Base-by-base conservation (phyloP, 2,329 filamentous ascomycete genomes). In the Didymella pinodella region DNA sequence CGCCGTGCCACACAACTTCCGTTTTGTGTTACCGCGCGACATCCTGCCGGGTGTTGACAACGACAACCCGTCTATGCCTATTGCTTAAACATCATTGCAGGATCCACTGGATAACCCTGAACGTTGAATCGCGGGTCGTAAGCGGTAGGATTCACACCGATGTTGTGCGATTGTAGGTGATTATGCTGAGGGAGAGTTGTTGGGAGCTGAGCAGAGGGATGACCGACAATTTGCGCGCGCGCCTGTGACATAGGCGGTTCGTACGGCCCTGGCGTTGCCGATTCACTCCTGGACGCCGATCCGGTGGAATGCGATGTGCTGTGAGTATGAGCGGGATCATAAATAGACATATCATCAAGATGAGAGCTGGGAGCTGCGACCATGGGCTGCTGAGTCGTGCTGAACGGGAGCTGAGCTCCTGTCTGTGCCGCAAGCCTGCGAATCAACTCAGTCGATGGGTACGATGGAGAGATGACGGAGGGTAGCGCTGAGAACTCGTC, bases 361-460 rank as follows among this genome's bases (percentile, higher is more conserved):
- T 73, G 73, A 43, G 70, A 71, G 41, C 69, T 67, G 11, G 74
- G 65, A 16, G 69, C 66, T 31, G 71, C 58, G 14, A 75, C 64
- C 50, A 75, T 67, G 41, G 73, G 64, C 52, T 73, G 70, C 48
- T 74, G 73, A 18, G 71, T 62, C 20, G 69, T 68, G 53, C 64
- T 70, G 65, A 74, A 75, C 3, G 73, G 74, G 7, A 75, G 65
- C 58, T 75, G 72, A 38, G 73, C 72, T 41, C 72, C 73, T 40
- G 71, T 75, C 57, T 76, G 74, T 48, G 72, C 72, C 7, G 72
- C 72, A 43, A 76, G 66, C 55, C 73, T 72, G 28, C 74, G 73
- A 59, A 75, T 75, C 58, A 76, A 51, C 43, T 74, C 72, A 5
- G 60, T 74, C 11, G 70, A 72, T 54, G 71, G 71, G 54, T 75